Percentiles rank a stretch among this genome's conserved stretches.
Evolutionary conservation across 2,329 filamentous ascomycete genomes (phyloP).

Genomic region (Myotisia sp.): DNA sequence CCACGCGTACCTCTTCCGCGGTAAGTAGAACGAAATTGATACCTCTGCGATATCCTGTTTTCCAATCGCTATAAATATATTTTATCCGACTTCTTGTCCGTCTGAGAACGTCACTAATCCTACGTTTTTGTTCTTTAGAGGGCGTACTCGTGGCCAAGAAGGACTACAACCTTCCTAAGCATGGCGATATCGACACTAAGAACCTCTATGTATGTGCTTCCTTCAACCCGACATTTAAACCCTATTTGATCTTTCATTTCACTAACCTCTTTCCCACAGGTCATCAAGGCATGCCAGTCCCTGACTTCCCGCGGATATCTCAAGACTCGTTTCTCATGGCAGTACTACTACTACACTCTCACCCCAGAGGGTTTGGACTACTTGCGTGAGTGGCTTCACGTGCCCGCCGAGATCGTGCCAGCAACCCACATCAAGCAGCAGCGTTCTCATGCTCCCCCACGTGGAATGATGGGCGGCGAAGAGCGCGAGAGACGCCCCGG

Average conservation of each 20-base stretch:
- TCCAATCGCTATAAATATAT: too few relatives aligned
- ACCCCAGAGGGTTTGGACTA: slow-evolving; percentile 99
- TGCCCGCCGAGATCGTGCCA: slow-evolving; percentile 97
- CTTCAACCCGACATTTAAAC: slow-evolving; percentile 4
- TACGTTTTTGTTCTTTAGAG: slow-evolving; percentile 39
- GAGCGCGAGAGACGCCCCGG: slow-evolving; percentile 74
- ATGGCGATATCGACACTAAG: slow-evolving; percentile 97
- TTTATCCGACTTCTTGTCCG: too few relatives aligned
- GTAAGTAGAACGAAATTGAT: slow-evolving; percentile 33
- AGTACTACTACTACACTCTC: slow-evolving; percentile 99
- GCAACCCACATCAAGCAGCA: slow-evolving; percentile 99
- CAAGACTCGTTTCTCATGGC: slow-evolving; percentile 99
- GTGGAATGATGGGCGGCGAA: slow-evolving; percentile 86
- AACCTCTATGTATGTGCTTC: slow-evolving; percentile 63
- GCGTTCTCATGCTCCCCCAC: slow-evolving; percentile 93
- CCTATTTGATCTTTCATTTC: not conserved
- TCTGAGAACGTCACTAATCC: too few relatives aligned
- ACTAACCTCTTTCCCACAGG: slow-evolving; percentile 26
- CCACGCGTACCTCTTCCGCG: slow-evolving; percentile 98
- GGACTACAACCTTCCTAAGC: slow-evolving; percentile 97
- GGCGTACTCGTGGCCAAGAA: slow-evolving; percentile 93
- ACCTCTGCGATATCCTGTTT: not conserved
- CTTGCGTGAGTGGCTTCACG: slow-evolving; percentile 99
- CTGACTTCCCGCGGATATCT: slow-evolving; percentile 95
- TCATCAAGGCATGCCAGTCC: slow-evolving; percentile 98